Evolutionary conservation across 495 filamentous ascomycete genomes (phyloP), one percentile per base, ranked within the genome.

Genomic region (Immersiella caudata): DNA sequence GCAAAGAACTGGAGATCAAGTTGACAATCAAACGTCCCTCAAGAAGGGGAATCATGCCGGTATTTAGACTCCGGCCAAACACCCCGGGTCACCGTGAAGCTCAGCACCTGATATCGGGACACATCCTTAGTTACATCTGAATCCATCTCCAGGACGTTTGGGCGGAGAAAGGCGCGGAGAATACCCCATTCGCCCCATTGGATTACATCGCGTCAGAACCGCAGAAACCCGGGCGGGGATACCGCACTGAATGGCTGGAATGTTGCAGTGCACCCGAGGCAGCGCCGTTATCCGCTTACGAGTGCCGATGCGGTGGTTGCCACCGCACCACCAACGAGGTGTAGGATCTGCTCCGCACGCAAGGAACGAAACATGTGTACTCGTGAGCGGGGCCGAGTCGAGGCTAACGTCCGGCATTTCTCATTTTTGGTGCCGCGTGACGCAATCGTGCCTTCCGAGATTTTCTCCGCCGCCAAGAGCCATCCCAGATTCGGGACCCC

Each of bases 401-500:
- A 36, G 64, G 66, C 9, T 25, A 64, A 54, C 57, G 56, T 57
- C 67, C 60, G 60, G 40, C 22, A 56, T 64, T 64, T 21, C 50
- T 63, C 59, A 68, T 61, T 56, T n/a, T 63, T 58, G 58, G 67
- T 6, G 6, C 29, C 20, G 62, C 22, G 46, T 68, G 66, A 68
- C 66, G 69, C 62, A 65, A 71, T 71, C 27, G 18, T 9, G 51
- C 62, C 62, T 64, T 64, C 70, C 70, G 70, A 64, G 2, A 68
- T 67, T 68, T 71, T 60, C 67, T 68, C 70, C 70, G 70, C 58
- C 46, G 65, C 58, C 52, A 66, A 66, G 64, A 20, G 40, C 29
- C 3, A 58, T 26, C 50, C 60, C 46, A 8, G 52, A 25, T 26
- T 21, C n/a, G n/a, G 6, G 36, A 20, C 58, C 18, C 24, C 57